A percentile compares a stretch with the other conserved stretches of the same genome.
phyloP scores from a whole-genome alignment of 345 rosid species.

The Mallotus nudiflorus region DNA sequence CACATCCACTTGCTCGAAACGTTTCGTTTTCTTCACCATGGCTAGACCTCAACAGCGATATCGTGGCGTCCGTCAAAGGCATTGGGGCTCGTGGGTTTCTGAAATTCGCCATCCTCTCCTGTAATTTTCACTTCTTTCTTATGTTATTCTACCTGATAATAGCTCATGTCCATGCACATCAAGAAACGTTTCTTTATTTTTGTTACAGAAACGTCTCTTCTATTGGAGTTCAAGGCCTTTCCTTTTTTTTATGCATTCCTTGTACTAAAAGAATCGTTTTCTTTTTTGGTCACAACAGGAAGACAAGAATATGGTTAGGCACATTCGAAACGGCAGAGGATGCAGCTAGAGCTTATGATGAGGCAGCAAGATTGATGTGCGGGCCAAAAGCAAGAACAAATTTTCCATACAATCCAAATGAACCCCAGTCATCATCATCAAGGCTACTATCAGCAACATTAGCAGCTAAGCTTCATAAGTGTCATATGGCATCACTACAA shows the following conservation, averaged over 20 bases:
- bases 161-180: background rate
- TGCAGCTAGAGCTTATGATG: constrained; percentile 34
- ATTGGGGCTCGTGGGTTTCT: constrained; percentile 38
- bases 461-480: constrained; percentile 30
- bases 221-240: no score
- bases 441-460: constrained; percentile 34
- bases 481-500: constrained; percentile 33
- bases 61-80: constrained; percentile 36
- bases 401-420: constrained; percentile 29
- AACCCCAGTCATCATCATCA: constrained; percentile 31
- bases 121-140: constrained; percentile 10
- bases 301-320: constrained; percentile 41
- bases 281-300: constrained; percentile 15
- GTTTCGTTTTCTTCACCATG: constrained; percentile 20
- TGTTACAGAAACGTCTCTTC: background rate
- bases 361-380: constrained; percentile 38
- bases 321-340: constrained; percentile 39
- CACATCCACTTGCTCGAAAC: background rate
- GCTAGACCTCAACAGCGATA: constrained; percentile 28
- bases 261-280: background rate
- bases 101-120: constrained; percentile 35
- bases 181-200: constrained; percentile 3
- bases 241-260: background rate
- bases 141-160: background rate
- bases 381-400: constrained; percentile 34